These are phyloP conservation scores for Quercus phellos DNA, from an alignment of 331 rosid species.

Conservation along the genomic window DNA sequence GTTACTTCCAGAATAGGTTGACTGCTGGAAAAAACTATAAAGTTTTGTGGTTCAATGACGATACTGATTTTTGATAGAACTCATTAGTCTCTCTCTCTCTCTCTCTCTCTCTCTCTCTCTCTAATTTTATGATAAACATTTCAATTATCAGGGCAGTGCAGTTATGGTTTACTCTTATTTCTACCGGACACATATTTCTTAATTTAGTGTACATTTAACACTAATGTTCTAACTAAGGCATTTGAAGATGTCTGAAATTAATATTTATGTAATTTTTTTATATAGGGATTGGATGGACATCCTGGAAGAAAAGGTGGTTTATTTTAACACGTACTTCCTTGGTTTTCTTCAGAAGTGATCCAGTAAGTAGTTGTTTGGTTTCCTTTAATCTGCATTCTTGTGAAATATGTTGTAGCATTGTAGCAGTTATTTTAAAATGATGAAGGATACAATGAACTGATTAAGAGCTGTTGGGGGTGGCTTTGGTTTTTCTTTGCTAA, in stretches of 20 bases:
- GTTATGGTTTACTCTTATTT: not conserved
- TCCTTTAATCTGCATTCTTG: not conserved
- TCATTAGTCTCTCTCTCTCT: not conserved
- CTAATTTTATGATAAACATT: not conserved
- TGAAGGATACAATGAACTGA: slow-evolving; percentile 3
- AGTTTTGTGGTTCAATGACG: not conserved
- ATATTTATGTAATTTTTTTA: slow-evolving; percentile 16
- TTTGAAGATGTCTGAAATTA: slow-evolving; percentile 3
- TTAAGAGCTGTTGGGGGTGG: not conserved
- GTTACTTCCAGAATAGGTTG: not conserved
- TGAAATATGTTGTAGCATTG: not conserved
- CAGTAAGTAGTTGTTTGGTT: slow-evolving; percentile 56
- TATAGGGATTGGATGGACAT: slow-evolving; percentile 97
- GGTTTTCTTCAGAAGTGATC: slow-evolving; percentile 98
- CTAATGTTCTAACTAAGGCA: not conserved
- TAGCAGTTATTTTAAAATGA: not conserved
- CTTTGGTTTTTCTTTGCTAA: not conserved
- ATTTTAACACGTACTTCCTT: slow-evolving; percentile 82
- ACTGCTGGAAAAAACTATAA: not conserved
- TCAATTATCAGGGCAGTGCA: not conserved
- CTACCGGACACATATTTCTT: not conserved
- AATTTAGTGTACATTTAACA: not conserved
- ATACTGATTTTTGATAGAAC: not conserved
- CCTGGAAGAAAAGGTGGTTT: slow-evolving; percentile 99
- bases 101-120: too few relatives aligned